Base-by-base conservation (phyloP, 2,329 filamentous ascomycete genomes). In the Diaporthe capsici region DNA sequence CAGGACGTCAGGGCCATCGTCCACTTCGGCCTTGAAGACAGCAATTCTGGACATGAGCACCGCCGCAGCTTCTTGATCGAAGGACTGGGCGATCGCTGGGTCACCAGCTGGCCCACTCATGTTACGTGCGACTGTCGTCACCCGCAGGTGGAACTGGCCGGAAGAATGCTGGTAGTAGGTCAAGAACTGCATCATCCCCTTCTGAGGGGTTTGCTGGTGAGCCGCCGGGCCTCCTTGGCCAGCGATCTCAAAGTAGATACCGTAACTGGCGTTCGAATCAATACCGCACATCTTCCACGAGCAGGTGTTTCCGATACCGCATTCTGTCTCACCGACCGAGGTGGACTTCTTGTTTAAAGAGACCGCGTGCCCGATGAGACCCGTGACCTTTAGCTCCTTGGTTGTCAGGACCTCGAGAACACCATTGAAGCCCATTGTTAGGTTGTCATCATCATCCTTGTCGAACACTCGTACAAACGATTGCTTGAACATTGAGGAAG, bases 221-320 rank as follows among this genome's bases (percentile, higher is more conserved):
- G 94, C 92, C 67, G 94, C 90, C 22, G 95, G 94, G 10, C 95
- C 95, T 49, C 95, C 95, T 85, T 98, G 97, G 80, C 94, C 95
- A 63, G 97, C 96, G 82, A 99, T 97, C 84, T 99, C 97, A 81
- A 98, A 99, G 86, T 98, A 99, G 78, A 99, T 91, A 77, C 95
- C 97, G 81, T 98, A 98, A 81, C 95, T 98, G 44, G 97, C 92
- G 73, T 92, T 94, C 15, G 97, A 97, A 81, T 98, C 96, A 79
- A 99, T 98, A 79, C 95, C 96, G 81, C 97, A 98, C 96, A 99
- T 98, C 87, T 99, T 99, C 97, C 97, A 99, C 4, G 96, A 96
- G 85, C 96, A 98, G 0, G 97, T 99, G 83, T 98, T 98, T 78
- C 97, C 97, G 80, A 99, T 98, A 81, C 97, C 97, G 81, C 96